Evolutionary conservation across 2,329 filamentous ascomycete species (phyloP).

Genomic region (Pseudocercospora fuligena): DNA sequence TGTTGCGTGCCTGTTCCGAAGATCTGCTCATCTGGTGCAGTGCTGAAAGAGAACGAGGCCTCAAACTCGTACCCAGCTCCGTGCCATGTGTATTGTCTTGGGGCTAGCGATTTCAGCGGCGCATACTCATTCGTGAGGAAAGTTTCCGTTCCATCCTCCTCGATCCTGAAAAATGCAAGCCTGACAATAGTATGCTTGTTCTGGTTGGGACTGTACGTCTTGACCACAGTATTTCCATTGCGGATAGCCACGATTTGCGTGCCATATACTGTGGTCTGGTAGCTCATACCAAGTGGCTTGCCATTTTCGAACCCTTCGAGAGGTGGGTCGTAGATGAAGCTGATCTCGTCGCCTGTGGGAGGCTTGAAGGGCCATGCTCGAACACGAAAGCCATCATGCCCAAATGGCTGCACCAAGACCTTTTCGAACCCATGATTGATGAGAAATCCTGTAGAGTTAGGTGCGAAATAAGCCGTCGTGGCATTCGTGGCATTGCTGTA

Average conservation of each 20-base stretch:
- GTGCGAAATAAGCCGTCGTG: slow-evolving; percentile 22
- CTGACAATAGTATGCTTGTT: slow-evolving; percentile 42
- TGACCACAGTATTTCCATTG: slow-evolving; percentile 46
- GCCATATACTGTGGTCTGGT: slow-evolving; percentile 42
- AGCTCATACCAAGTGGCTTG: slow-evolving; percentile 40
- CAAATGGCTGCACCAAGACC: slow-evolving; percentile 46
- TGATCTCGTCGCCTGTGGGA: slow-evolving; percentile 43
- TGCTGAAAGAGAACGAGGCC: slow-evolving; percentile 45
- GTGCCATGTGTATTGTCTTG: slow-evolving; percentile 44
- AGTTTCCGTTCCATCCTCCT: slow-evolving; percentile 42
- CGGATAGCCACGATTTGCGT: slow-evolving; percentile 39
- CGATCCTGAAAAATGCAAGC: slow-evolving; percentile 44
- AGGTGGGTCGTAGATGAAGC: slow-evolving; percentile 47
- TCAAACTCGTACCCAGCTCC: slow-evolving; percentile 44
- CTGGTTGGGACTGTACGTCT: slow-evolving; percentile 38
- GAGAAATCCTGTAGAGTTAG: slow-evolving; percentile 38
- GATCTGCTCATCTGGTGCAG: slow-evolving; percentile 41
- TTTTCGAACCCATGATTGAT: slow-evolving; percentile 48
- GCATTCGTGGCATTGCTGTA: not conserved
- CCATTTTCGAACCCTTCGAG: slow-evolving; percentile 45
- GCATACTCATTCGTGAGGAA: slow-evolving; percentile 45
- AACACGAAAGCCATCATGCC: slow-evolving; percentile 47
- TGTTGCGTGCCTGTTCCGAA: slow-evolving; percentile 40
- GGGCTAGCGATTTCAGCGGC: slow-evolving; percentile 43
- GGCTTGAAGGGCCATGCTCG: slow-evolving; percentile 47